Base-by-base conservation (phyloP, 345 rosid genomes). In the Salix arbutifolia region DNA sequence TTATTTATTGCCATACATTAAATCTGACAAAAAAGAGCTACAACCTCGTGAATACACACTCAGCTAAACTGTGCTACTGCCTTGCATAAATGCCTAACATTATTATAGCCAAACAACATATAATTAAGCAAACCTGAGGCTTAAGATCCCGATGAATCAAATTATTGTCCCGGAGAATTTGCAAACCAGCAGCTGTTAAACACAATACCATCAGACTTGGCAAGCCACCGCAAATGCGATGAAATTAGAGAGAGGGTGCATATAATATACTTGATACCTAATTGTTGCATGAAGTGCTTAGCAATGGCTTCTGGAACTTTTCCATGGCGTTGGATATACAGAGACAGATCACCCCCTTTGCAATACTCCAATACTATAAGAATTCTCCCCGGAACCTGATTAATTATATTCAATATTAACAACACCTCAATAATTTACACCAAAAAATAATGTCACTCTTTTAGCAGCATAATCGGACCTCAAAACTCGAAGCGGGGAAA, bases 111-210 rank as follows among this genome's bases (percentile, higher is more conserved):
- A 25, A 19, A 69, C 37, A 70, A 35, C 33, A 65, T 71, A 44
- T 18, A 77, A 46, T 78, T 17, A 85, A 42, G 50, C 83, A 74
- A 66, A 96, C 99, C 99, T 96, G 99, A 18, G 99, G 99, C 84
- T 96, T 96, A 74, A 96, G 82, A 87, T 96, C 99, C 56, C 98
- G 91, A 74, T 96, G 99, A 65, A 96, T 93, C 80, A 96, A 90
- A 83, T 92, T 89, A 86, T 93, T 93, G 84, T 89, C 92, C 61
- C 97, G 98, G 70, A 96, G 96, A 78, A 96, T 81, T 87, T 88
- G 90, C 73, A 96, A 78, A 53, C 99, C 99, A 2, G 90, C 88
- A 26, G 94, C 99, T 93, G 91, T 76, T 69, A 83, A 65, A 82
- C n/a, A 75, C 23, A 71, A 48, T 48, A 66, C 3, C n/a, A n/a